Evolutionary conservation across 768 basidiomycete genomes (phyloP).

Genomic region (Suillus brevipes): DNA sequence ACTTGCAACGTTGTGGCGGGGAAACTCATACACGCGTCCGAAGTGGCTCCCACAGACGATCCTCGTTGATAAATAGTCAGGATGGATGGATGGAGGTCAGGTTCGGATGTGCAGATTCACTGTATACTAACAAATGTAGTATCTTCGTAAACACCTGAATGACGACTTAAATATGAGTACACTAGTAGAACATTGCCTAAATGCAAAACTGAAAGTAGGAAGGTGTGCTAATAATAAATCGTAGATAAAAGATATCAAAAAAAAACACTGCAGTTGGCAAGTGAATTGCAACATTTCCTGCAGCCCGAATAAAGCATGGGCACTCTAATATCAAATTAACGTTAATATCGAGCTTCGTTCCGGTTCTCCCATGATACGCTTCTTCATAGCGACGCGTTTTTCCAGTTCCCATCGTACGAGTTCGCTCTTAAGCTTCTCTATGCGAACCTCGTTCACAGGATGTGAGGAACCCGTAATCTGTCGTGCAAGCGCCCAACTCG

Average conservation of each 20-base stretch:
- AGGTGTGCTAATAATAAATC: not conserved
- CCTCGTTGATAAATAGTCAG: not conserved
- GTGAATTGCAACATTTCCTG: not conserved
- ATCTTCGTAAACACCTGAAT: not conserved
- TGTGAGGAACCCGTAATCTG: constrained; percentile 43
- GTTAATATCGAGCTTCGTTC: constrained; percentile 18
- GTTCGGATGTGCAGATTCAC: too few relatives aligned
- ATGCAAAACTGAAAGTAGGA: not conserved
- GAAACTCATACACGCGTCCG: not conserved
- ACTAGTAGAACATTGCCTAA: not conserved
- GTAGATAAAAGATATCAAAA: not conserved
- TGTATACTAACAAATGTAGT: too few relatives aligned
- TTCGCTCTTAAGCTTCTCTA: constrained; percentile 42
- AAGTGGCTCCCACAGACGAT: not conserved
- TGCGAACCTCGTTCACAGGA: constrained; percentile 45
- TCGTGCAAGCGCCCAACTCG: constrained; percentile 22
- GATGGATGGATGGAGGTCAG: too few relatives aligned
- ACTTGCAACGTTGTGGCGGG: not conserved
- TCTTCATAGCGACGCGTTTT: constrained; percentile 27
- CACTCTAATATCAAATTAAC: not conserved
- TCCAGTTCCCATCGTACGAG: constrained; percentile 46
- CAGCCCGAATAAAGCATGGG: not conserved
- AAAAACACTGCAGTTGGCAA: not conserved
- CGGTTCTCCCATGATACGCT: constrained; percentile 22
- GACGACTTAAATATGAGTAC: not conserved